A percentile compares a stretch with the other conserved stretches of the same genome.
phyloP scores from a whole-genome alignment of 345 rosid species.

The Euclidium syriacum region DNA sequence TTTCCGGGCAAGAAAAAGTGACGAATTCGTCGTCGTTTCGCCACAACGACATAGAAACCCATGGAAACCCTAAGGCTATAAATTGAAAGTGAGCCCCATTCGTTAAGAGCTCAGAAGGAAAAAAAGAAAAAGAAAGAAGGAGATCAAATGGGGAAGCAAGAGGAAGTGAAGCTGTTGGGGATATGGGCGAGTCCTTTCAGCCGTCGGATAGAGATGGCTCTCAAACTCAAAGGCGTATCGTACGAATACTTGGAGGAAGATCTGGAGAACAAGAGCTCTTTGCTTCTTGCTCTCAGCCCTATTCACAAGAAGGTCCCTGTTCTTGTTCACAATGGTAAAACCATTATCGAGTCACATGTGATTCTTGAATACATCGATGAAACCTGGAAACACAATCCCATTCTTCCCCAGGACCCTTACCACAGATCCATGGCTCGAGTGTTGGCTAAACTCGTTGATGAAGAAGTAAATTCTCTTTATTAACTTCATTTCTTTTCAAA shows the following conservation, averaged over 20 bases:
- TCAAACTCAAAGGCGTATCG: conserved; percentile 37
- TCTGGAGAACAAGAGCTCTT: conserved; percentile 31
- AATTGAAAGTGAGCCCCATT: background rate
- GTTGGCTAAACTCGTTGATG: conserved; percentile 41
- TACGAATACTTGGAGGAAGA: conserved; percentile 38
- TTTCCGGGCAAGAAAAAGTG: no score
- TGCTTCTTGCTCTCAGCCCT: conserved; percentile 36
- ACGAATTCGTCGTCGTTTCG: background rate
- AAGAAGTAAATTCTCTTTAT: conserved; percentile 21
- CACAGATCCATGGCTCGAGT: conserved; percentile 39
- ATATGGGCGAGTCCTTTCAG: conserved; percentile 36
- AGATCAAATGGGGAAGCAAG: background rate
- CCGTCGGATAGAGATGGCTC: conserved; percentile 35
- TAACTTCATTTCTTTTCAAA: no score
- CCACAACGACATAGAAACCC: background rate
- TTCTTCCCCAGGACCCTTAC: conserved; percentile 39
- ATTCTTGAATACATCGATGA: conserved; percentile 49
- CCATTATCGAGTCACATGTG: conserved; percentile 35
- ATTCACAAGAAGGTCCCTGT: conserved; percentile 40
- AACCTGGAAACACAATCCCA: conserved; percentile 37
- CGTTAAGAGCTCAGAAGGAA: background rate
- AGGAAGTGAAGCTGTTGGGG: conserved; percentile 40
- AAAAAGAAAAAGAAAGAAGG: background rate
- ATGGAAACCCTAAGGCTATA: background rate
- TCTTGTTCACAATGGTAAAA: conserved; percentile 39